These are phyloP conservation scores for Pisolithus albus DNA, from an alignment of 768 basidiomycete species.

Conservation along the genomic window DNA sequence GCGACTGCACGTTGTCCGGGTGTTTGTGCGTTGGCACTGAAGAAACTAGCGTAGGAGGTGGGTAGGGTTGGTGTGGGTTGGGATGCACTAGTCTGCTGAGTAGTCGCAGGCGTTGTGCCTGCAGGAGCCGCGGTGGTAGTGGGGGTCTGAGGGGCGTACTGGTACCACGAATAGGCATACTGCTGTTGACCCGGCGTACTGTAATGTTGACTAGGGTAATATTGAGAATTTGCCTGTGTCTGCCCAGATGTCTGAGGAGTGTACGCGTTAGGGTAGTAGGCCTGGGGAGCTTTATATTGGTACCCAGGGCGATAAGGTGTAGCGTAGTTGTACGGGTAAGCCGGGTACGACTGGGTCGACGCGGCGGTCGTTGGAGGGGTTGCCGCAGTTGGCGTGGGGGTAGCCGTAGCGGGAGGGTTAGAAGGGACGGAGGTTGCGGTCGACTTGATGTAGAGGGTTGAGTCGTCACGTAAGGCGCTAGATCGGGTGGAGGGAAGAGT, in stretches of 20 bases:
- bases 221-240: constrained; percentile 26
- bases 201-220: constrained; percentile 33
- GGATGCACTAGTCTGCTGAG: constrained; percentile 35
- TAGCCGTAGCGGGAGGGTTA: constrained; percentile 27
- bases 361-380: constrained; percentile 20
- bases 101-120: constrained; percentile 30
- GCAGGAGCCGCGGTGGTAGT: constrained; percentile 9
- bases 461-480: constrained; percentile 66
- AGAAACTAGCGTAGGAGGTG: constrained; percentile 37
- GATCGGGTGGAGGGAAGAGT: constrained; percentile 53
- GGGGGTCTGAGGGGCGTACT: constrained; percentile 31
- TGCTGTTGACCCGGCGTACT: constrained; percentile 30
- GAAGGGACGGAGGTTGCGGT: constrained; percentile 31
- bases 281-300: constrained; percentile 34
- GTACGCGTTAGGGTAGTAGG: constrained; percentile 28
- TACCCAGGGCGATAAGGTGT: constrained; percentile 27
- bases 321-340: constrained; percentile 33
- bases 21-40: constrained; percentile 24
- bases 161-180: constrained; percentile 41
- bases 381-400: constrained; percentile 26
- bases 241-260: constrained; percentile 20
- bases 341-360: constrained; percentile 22
- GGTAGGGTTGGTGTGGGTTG: constrained; percentile 26
- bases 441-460: constrained; percentile 60
- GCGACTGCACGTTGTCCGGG: constrained; percentile 45